Base-by-base conservation (phyloP, 768 basidiomycete species). In the Termitomyces sp. region DNA sequence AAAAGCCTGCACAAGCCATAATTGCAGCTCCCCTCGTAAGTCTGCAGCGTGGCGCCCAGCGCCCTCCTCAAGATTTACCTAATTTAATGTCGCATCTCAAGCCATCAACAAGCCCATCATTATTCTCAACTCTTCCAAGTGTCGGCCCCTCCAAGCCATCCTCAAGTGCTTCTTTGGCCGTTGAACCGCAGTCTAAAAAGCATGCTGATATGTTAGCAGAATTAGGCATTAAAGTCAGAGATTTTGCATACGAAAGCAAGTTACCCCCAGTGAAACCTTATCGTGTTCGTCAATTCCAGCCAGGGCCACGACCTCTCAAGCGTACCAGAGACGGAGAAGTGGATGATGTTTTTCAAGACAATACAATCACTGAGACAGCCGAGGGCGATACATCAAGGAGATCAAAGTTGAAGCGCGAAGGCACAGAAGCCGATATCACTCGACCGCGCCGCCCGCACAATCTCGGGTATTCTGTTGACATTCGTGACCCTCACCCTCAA, bases 171-270 rank as follows among this genome's bases (percentile, higher is more conserved):
- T 59, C 59, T 60, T 65, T 54, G 56, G 68, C 53, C 66, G 70
- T 58, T 67, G 74, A 49, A 51, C 62, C 41, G 48, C 62, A 65
- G 35, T 53, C 45, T 5, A 60, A 59, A 56, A 47, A n/a, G 24
- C 62, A 67, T 44, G 60, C 62, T 35, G 60, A 63, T 26, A 49
- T 56, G 18, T 63, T 75, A 35, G 67, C 68, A 59, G 65, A 60
- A 18, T 57, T 70, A 11, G 76, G 80, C 3, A 72, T 79, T 56
- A 78, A 76, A 73, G 76, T 74, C 68, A 79, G 72, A 74, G 82
- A 90, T 71, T 89, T 85, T 75, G 86, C 82, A 16, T 86, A 84
- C 71, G 85, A 88, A 69, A 85, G 77, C 70, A 83, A 72, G 28
- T 71, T 88, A 47, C 85, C 87, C 2, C 83, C 84, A 9, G 77